A percentile compares a stretch with the other conserved stretches of the same genome.
phyloP scores from a whole-genome alignment of 176 grass and related monocot genomes.

The Oryza nivara region DNA sequence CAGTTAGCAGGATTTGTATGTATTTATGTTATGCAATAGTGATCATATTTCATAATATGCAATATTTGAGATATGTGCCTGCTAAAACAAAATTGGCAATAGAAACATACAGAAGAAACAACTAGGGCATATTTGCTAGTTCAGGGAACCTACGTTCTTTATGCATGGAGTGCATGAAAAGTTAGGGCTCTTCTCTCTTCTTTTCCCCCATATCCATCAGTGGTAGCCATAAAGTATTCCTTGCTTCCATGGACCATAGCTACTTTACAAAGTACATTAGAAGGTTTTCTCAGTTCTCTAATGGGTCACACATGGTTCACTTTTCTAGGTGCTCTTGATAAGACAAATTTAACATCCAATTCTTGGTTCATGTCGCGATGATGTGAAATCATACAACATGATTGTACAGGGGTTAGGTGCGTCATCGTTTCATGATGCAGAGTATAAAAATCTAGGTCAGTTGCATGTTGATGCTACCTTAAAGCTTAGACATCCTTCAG shows the following conservation, averaged over 20 bases:
- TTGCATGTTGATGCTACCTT: conserved; percentile 69
- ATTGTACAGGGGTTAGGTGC: conserved; percentile 42
- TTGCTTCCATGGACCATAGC: conserved; percentile 72
- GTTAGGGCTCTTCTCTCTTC: conserved; percentile 50
- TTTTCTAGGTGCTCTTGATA: conserved; percentile 56
- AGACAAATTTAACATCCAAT: conserved; percentile 72
- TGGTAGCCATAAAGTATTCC: conserved; percentile 63
- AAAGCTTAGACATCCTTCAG: conserved; percentile 62
- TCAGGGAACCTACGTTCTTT: conserved; percentile 59
- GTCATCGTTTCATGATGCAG: conserved; percentile 49
- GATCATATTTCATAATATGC: conserved; percentile 1
- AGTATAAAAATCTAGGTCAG: conserved; percentile 56
- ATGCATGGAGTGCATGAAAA: conserved; percentile 98
- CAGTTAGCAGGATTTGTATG: not conserved
- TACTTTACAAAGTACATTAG: conserved; percentile 62
- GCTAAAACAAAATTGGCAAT: not conserved
- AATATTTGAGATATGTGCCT: conserved; percentile 9
- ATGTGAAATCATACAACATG: conserved; percentile 31
- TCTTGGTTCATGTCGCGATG: conserved; percentile 21
- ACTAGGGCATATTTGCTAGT: conserved; percentile 30
- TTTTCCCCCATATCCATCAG: conserved; percentile 44
- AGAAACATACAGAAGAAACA: conserved; percentile 33
- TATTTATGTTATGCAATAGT: not conserved
- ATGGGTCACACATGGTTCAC: conserved; percentile 45
- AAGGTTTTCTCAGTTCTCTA: conserved; percentile 54